phyloP scores from a whole-genome alignment of 1,139 yeast genomes.

The Diutina sp. region DNA sequence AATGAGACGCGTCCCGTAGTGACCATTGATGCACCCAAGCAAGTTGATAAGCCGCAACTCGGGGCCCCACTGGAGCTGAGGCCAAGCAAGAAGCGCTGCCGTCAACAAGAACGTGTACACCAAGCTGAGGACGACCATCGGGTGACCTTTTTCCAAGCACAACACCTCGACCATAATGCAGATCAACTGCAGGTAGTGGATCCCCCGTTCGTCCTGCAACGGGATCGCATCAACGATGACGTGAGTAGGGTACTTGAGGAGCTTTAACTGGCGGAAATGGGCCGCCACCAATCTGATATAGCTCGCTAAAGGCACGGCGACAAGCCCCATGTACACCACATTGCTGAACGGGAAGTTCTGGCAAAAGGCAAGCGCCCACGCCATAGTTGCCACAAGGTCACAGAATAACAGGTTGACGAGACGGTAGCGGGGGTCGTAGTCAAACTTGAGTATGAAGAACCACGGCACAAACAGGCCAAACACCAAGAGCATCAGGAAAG shows the following conservation, averaged over 20 bases:
- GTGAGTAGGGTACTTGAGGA: background rate
- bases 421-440: background rate
- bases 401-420: background rate
- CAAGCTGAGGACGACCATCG: background rate
- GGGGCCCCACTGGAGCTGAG: background rate
- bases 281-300: background rate
- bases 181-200: background rate
- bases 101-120: background rate
- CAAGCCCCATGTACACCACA: background rate
- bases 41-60: background rate
- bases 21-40: background rate
- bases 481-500: background rate
- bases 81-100: background rate
- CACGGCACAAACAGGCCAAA: constrained; percentile 1
- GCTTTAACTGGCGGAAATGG: background rate
- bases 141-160: background rate
- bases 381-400: background rate
- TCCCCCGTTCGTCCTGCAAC: background rate
- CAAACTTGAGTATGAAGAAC: background rate
- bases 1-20: background rate
- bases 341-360: background rate
- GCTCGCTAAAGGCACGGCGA: background rate
- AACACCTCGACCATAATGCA: background rate
- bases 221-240: background rate
- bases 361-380: background rate